Conservation (phyloP, 768 basidiomycete genomes). For the Amanita rimosa region DNA sequence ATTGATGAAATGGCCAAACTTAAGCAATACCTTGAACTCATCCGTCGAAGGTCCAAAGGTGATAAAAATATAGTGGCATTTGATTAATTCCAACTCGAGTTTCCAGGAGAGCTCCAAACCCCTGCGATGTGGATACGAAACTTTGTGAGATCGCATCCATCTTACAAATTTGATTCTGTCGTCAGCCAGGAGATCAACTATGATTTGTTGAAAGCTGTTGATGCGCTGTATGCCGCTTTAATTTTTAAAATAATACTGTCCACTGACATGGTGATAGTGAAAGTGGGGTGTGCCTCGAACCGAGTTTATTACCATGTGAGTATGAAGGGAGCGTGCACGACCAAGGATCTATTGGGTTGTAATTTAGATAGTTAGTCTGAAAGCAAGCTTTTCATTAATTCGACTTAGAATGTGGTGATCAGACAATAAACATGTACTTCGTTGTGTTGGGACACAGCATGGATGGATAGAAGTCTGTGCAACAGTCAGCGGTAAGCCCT, state of each 20-base stretch:
- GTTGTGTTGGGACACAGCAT: no score
- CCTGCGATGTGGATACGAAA: constrained; percentile 90
- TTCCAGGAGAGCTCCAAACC: constrained; percentile 65
- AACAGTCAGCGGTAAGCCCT: no score
- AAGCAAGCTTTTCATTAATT: no score
- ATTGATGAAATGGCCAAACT: constrained; percentile 48
- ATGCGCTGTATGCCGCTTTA: constrained; percentile 68
- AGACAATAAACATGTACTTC: no score
- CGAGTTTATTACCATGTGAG: constrained; percentile 51
- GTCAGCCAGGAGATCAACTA: constrained; percentile 90
- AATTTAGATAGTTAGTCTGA: no score
- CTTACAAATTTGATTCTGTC: constrained; percentile 89
- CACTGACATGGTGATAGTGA: constrained; percentile 33
- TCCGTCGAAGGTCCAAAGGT: constrained; percentile 77
- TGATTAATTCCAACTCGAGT: constrained; percentile 3
- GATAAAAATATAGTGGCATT: neutral
- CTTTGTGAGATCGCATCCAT: constrained; percentile 84
- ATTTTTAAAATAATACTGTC: neutral
- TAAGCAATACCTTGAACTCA: constrained; percentile 66
- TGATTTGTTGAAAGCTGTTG: constrained; percentile 80
- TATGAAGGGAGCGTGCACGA: constrained; percentile 40
- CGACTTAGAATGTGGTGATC: no score
- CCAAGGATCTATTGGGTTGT: no score
- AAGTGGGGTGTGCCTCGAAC: constrained; percentile 47
- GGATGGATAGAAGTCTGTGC: no score